Base-by-base conservation (phyloP, 257 asterid species). In the Orobanche coerulescens region DNA sequence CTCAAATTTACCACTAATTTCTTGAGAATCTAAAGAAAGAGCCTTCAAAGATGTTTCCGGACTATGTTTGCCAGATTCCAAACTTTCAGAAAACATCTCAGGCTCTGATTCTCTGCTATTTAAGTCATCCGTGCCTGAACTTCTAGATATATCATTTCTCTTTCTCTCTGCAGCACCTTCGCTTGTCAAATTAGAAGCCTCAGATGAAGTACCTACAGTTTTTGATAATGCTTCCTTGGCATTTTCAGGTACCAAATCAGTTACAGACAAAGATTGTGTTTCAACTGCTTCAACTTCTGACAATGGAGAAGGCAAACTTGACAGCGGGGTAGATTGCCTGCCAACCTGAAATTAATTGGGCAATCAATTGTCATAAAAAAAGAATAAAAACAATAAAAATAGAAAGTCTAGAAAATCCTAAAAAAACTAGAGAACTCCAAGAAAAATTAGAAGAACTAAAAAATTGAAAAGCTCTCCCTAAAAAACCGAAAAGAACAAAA, bases 311-410 rank as follows among this genome's bases (percentile, higher is more conserved):
- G 83, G 60, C 55, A 58, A 59, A 64, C 51, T 76, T 53, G 73
- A 67, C 36, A 23, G 68, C 7, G 77, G 15, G 13, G 75, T 25
- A 9, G 74, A 54, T 51, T 52, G 71, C 46, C 64, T 64, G 61
- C 40, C 75, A 70, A 31, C 88, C 98, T 91, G 84, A 76, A 70
- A 48, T 61, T 22, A 44, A 23, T 14, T 37, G 39, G 34, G 15
- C 46, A 36, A 53, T 56, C n/a, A 47, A n/a, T 20, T 30, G 24
- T 11, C 23, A 48, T 26, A 49, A 64, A 44, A 53, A 51, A 61
- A 26, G n/a, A n/a, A n/a, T n/a, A n/a, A n/a, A n/a, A n/a, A n/a
- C n/a, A n/a, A n/a, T n/a, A n/a, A n/a, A n/a, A n/a, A n/a, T n/a
- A n/a, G n/a, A n/a, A n/a, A n/a, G n/a, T n/a, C n/a, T n/a, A n/a